Conservation (phyloP, 2,329 filamentous ascomycete genomes). For the Helotiales sp. region DNA sequence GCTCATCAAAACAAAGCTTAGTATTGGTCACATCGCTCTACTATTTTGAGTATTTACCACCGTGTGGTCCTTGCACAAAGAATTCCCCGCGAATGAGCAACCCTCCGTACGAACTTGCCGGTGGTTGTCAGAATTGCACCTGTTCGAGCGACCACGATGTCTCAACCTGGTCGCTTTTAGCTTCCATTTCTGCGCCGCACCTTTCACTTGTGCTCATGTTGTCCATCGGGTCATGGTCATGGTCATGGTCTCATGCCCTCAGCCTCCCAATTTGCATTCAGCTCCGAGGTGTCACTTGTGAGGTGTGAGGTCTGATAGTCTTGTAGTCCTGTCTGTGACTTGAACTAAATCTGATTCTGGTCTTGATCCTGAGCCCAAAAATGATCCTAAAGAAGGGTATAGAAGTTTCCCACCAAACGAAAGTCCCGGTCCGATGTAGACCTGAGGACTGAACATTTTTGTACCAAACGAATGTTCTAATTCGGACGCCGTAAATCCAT, state of each 20-base stretch:
- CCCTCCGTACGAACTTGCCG: neutral
- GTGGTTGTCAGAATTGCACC: neutral
- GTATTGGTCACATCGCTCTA: neutral
- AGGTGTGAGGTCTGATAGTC: neutral
- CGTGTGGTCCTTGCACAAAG: neutral
- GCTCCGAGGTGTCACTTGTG: conserved; percentile 6
- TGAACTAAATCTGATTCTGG: conserved; percentile 2
- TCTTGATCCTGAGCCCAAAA: neutral
- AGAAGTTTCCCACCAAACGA: conserved; percentile 13
- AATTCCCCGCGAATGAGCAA: neutral
- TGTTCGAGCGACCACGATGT: neutral
- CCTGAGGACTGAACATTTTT: conserved; percentile 4
- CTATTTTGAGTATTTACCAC: neutral
- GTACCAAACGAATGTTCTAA: conserved; percentile 22
- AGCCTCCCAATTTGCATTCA: neutral
- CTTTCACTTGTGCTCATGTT: neutral
- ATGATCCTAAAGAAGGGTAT: conserved; percentile 25
- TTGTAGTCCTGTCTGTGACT: neutral
- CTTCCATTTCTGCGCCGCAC: conserved; percentile 5
- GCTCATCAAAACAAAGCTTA: neutral
- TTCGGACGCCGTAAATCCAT: conserved; percentile 5
- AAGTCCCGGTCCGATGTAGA: neutral
- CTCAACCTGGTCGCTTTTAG: neutral
- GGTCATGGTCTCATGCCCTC: no score
- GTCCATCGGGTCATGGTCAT: no score